These are phyloP conservation scores for Boletellus emodensis DNA, from an alignment of 768 basidiomycete genomes.

Conservation along the genomic window DNA sequence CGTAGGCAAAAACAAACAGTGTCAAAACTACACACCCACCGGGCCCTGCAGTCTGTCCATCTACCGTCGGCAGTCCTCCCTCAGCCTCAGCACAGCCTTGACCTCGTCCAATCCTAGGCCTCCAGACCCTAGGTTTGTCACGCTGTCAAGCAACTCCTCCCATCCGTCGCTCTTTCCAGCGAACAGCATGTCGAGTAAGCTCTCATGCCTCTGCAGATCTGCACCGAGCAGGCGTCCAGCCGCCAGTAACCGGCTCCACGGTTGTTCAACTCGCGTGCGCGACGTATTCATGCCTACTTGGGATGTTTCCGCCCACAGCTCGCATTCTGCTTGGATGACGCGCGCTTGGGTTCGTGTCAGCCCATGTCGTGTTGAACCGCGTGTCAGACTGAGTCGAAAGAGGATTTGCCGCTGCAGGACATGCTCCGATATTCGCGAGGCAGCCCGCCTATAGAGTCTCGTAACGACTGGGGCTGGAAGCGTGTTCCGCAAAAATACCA, in stretches of 20 bases:
- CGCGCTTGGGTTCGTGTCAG: slow-evolving; percentile 47
- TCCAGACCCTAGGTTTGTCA: slow-evolving; percentile 52
- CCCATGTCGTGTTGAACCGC: slow-evolving; percentile 22
- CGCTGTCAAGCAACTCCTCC: slow-evolving; percentile 44
- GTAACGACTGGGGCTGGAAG: slow-evolving; percentile 59
- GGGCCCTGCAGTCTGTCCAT: not conserved
- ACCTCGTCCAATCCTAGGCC: slow-evolving; percentile 65
- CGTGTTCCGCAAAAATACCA: slow-evolving; percentile 60
- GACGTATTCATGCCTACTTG: slow-evolving; percentile 49
- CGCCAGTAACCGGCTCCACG: slow-evolving; percentile 72
- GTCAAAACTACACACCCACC: not conserved
- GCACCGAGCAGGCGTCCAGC: slow-evolving; percentile 65
- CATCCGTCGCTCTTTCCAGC: slow-evolving; percentile 37
- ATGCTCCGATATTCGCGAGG: slow-evolving; percentile 66
- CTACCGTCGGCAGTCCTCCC: slow-evolving; percentile 35
- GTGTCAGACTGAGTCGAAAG: slow-evolving; percentile 67
- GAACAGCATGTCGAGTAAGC: slow-evolving; percentile 14
- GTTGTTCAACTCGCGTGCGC: slow-evolving; percentile 56
- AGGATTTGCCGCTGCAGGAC: slow-evolving; percentile 80
- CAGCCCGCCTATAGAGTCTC: slow-evolving; percentile 69
- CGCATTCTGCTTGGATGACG: slow-evolving; percentile 64
- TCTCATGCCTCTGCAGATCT: slow-evolving; percentile 40
- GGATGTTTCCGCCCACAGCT: slow-evolving; percentile 81
- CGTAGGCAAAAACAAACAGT: too few relatives aligned
- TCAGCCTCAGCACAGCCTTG: slow-evolving; percentile 46